A percentile compares a stretch with the other conserved stretches of the same genome.
These are phyloP conservation scores for Hansenula lynferdii DNA, from an alignment of 1,139 yeast species.

Conservation along the genomic window DNA sequence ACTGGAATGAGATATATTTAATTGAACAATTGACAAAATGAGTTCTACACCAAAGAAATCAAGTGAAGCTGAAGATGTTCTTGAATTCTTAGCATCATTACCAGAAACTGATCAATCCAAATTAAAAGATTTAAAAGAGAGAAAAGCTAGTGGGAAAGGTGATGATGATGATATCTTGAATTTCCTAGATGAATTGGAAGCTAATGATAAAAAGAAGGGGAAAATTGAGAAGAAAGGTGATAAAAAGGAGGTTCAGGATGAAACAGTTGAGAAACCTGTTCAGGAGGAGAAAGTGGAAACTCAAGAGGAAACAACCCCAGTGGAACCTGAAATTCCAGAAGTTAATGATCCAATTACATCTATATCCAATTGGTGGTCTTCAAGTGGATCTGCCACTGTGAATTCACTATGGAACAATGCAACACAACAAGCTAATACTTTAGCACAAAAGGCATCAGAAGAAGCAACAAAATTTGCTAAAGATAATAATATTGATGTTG, in stretches of 20 bases:
- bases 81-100: conserved; percentile 83
- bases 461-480: conserved; percentile 35
- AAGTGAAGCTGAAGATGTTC: conserved; percentile 70
- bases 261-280: conserved; percentile 6
- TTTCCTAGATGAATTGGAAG: conserved; percentile 77
- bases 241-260: conserved; percentile 3
- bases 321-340: conserved; percentile 8
- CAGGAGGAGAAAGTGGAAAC: conserved; percentile 5
- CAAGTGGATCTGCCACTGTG: conserved; percentile 71
- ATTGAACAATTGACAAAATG: conserved; percentile 4
- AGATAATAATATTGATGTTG: conserved; percentile 24
- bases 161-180: conserved; percentile 76
- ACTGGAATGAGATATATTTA: too few species aligned
- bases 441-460: conserved; percentile 31
- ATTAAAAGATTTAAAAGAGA: conserved; percentile 21
- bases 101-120: conserved; percentile 50
- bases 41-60: conserved; percentile 22
- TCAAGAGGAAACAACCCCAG: conserved; percentile 4
- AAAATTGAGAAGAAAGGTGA: conserved; percentile 9
- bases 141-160: conserved; percentile 28
- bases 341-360: conserved; percentile 59
- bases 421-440: conserved; percentile 26
- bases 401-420: conserved; percentile 59
- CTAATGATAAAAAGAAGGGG: conserved; percentile 25
- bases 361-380: conserved; percentile 77